Conservation (phyloP, 805 yeast species). For the Cyberlindnera sargentensis region DNA sequence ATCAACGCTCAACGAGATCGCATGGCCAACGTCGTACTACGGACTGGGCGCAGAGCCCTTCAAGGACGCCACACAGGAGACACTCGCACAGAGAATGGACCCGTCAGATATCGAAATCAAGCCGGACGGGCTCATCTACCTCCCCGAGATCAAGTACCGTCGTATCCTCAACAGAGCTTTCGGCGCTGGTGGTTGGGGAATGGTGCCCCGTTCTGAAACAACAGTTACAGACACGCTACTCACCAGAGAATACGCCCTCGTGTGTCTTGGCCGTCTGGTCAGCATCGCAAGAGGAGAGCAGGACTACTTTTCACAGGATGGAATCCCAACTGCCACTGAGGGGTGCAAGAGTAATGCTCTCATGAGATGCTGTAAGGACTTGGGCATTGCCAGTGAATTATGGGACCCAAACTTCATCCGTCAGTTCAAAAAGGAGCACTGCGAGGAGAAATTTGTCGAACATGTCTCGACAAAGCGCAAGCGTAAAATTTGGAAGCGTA, state of each 20-base stretch:
- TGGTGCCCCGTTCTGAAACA: slow-evolving; percentile 88
- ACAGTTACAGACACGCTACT: slow-evolving; percentile 65
- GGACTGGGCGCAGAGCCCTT: slow-evolving; percentile 85
- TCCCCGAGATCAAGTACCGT: slow-evolving; percentile 94
- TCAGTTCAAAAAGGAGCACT: slow-evolving; percentile 50
- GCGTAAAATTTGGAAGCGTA: slow-evolving; percentile 90
- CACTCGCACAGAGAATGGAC: slow-evolving; percentile 56
- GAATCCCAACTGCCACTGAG: slow-evolving; percentile 92
- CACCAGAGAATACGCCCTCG: slow-evolving; percentile 84
- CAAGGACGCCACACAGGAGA: slow-evolving; percentile 46
- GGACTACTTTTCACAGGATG: slow-evolving; percentile 78
- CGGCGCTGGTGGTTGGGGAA: slow-evolving; percentile 99
- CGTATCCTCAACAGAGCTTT: slow-evolving; percentile 83
- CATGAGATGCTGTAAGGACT: slow-evolving; percentile 96
- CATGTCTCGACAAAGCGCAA: slow-evolving; percentile 75
- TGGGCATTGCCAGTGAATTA: slow-evolving; percentile 92
- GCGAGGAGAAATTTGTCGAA: slow-evolving; percentile 83
- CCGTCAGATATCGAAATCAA: slow-evolving; percentile 82
- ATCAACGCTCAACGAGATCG: slow-evolving; percentile 23
- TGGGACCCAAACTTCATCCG: slow-evolving; percentile 95
- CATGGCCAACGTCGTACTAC: slow-evolving; percentile 85
- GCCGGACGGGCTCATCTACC: slow-evolving; percentile 86
- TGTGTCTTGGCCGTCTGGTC: slow-evolving; percentile 83
- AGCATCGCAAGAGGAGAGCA: slow-evolving; percentile 95
- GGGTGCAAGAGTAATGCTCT: slow-evolving; percentile 95